These are phyloP conservation scores for Skeletonema marinoi DNA, from an alignment of 108 stramenopile species.

Conservation along the genomic window DNA sequence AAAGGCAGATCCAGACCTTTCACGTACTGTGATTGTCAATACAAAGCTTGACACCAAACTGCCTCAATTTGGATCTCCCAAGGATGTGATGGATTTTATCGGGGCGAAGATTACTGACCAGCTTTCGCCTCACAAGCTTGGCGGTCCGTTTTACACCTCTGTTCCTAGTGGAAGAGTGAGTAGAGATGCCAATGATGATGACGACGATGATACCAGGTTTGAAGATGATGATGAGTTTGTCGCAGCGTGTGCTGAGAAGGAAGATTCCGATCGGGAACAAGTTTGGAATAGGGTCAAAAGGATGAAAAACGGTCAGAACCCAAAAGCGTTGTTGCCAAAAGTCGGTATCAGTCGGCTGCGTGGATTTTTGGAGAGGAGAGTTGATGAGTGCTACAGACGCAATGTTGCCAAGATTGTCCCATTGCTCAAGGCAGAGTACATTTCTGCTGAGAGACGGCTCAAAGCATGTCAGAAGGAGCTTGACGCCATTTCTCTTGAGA, in stretches of 20 bases:
- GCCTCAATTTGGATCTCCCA: constrained; percentile 85
- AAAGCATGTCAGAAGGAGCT: constrained; percentile 78
- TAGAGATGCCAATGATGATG: constrained; percentile 18
- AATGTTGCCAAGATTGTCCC: constrained; percentile 94
- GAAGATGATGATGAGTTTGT: constrained; percentile 84
- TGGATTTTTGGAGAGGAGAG: constrained; percentile 86
- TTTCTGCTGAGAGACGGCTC: constrained; percentile 64
- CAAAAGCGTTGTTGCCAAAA: constrained; percentile 52
- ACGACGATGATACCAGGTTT: constrained; percentile 61
- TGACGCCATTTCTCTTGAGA: constrained; percentile 81
- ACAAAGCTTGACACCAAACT: constrained; percentile 95
- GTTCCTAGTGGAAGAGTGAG: constrained; percentile 92
- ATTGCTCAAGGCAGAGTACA: constrained; percentile 84
- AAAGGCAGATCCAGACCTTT: constrained; percentile 89
- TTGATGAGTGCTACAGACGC: constrained; percentile 88
- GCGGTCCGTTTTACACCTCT: constrained; percentile 92
- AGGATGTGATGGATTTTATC: constrained; percentile 85
- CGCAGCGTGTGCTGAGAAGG: constrained; percentile 62
- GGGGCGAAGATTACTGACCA: constrained; percentile 70
- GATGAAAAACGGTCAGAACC: constrained; percentile 27
- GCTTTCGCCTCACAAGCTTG: constrained; percentile 84
- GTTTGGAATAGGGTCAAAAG: constrained; percentile 48
- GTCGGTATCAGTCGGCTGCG: constrained; percentile 82
- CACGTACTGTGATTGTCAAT: constrained; percentile 92
- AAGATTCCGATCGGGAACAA: constrained; percentile 56